A percentile compares a stretch with the other conserved stretches of the same genome.
These are phyloP conservation scores for Dorcoceras hygrometricum DNA, from an alignment of 257 asterid species.

Conservation along the genomic window DNA sequence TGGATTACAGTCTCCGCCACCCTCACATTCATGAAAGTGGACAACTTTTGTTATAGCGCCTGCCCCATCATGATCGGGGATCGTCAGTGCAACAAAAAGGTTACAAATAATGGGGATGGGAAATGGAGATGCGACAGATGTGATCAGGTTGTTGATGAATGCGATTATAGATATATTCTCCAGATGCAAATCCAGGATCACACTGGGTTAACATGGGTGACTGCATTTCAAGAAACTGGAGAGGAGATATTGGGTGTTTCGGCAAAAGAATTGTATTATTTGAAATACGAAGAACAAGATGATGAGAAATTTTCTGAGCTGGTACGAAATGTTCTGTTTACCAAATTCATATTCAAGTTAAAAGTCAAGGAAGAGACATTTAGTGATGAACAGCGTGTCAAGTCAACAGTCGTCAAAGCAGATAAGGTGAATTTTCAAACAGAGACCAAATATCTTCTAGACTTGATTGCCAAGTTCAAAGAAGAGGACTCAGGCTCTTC, in stretches of 20 bases:
- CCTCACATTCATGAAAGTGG: slow-evolving; percentile 52
- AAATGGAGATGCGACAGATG: slow-evolving; percentile 84
- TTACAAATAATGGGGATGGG: slow-evolving; percentile 79
- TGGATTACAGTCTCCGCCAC: slow-evolving; percentile 82
- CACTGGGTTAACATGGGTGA: slow-evolving; percentile 82
- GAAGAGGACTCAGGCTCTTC: slow-evolving; percentile 35
- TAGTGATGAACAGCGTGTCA: slow-evolving; percentile 79
- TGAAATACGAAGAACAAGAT: slow-evolving; percentile 77
- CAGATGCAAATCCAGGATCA: slow-evolving; percentile 92
- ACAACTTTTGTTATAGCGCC: slow-evolving; percentile 74
- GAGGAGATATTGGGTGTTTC: slow-evolving; percentile 76
- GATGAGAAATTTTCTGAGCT: slow-evolving; percentile 64
- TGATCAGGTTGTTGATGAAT: slow-evolving; percentile 62
- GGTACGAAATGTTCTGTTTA: slow-evolving; percentile 46
- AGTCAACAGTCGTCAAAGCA: slow-evolving; percentile 73
- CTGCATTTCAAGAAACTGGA: slow-evolving; percentile 90
- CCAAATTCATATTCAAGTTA: slow-evolving; percentile 58
- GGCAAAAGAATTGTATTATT: slow-evolving; percentile 69
- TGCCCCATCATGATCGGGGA: slow-evolving; percentile 76
- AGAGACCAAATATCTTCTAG: slow-evolving; percentile 55
- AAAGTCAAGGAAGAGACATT: slow-evolving; percentile 85
- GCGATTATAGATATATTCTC: slow-evolving; percentile 85
- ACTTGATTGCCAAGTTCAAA: slow-evolving; percentile 44
- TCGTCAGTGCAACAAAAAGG: slow-evolving; percentile 85
- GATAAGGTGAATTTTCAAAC: slow-evolving; percentile 53